These are phyloP conservation scores for Aspergillus nanangensis DNA, from an alignment of 495 filamentous ascomycete genomes.

Conservation along the genomic window DNA sequence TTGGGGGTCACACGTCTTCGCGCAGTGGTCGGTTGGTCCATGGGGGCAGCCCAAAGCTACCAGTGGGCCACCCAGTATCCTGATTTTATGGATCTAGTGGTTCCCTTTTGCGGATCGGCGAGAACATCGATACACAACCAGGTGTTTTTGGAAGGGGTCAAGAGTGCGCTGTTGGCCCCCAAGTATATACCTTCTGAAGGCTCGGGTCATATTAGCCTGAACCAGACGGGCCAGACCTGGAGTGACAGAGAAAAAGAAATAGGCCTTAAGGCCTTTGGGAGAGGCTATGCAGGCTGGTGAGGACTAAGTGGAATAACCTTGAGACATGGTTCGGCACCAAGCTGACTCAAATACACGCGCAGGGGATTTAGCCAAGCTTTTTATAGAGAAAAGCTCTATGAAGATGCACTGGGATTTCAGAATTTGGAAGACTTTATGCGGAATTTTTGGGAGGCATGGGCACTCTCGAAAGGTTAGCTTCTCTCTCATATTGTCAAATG, in stretches of 20 bases:
- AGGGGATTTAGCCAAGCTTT: slow-evolving; percentile 69
- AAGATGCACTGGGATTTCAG: slow-evolving; percentile 54
- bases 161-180: slow-evolving; percentile 58
- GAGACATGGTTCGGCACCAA: not conserved
- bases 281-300: slow-evolving; percentile 70
- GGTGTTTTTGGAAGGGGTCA: slow-evolving; percentile 70
- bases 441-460: slow-evolving; percentile 70
- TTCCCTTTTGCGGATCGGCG: slow-evolving; percentile 66
- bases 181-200: slow-evolving; percentile 52
- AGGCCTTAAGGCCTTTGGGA: slow-evolving; percentile 64
- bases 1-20: slow-evolving; percentile 57
- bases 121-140: slow-evolving; percentile 67
- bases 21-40: slow-evolving; percentile 65
- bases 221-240: slow-evolving; percentile 41
- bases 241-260: slow-evolving; percentile 49
- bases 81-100: slow-evolving; percentile 59
- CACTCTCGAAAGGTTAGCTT: slow-evolving; percentile 53
- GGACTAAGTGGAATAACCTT: slow-evolving; percentile 3
- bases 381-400: slow-evolving; percentile 62
- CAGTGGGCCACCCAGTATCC: slow-evolving; percentile 73
- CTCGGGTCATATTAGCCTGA: slow-evolving; percentile 31
- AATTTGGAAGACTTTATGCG: slow-evolving; percentile 65
- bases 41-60: slow-evolving; percentile 65
- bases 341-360: not conserved
- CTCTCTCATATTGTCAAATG: not conserved